Percentiles rank a stretch among this genome's conserved stretches.
These are phyloP conservation scores for Inga leiocalycina DNA, from an alignment of 306 rosid species.

Conservation along the genomic window DNA sequence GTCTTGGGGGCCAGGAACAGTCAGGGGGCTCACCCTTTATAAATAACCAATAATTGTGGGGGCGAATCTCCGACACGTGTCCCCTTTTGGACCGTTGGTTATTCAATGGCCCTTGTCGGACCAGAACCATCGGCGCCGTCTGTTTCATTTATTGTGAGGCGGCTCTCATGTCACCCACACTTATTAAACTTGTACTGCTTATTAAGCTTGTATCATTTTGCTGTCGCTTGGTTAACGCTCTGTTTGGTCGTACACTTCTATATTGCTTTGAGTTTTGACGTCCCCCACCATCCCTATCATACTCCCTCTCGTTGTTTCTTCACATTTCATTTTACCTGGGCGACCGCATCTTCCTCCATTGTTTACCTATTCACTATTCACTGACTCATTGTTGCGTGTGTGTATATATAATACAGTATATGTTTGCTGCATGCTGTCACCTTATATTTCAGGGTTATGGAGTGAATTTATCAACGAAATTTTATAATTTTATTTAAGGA, in stretches of 20 bases:
- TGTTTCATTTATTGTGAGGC: constrained; percentile 37
- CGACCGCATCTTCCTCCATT: too few relatives aligned
- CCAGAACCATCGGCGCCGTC: constrained; percentile 44
- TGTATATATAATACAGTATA: too few relatives aligned
- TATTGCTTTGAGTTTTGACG: neutral
- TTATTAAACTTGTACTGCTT: neutral
- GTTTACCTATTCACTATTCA: too few relatives aligned
- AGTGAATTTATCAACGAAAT: too few relatives aligned
- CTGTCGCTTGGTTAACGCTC: constrained; percentile 35
- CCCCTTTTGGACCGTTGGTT: neutral
- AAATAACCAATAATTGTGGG: constrained; percentile 23
- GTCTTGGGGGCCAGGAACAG: constrained; percentile 2
- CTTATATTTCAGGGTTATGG: too few relatives aligned
- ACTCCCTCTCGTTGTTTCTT: neutral
- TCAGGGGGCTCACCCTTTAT: neutral
- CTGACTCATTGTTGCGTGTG: too few relatives aligned
- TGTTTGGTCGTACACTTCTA: constrained; percentile 9
- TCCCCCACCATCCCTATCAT: neutral
- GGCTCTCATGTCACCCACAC: neutral
- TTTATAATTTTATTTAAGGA: too few relatives aligned
- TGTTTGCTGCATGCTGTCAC: too few relatives aligned
- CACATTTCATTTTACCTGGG: too few relatives aligned
- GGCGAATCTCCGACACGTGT: constrained; percentile 1
- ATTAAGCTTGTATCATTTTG: neutral
- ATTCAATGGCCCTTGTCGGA: neutral